Percentiles rank a stretch among this genome's conserved stretches.
These are phyloP conservation scores for Catenaria anguillulae DNA, from an alignment of 371 early-diverging fungal species.

Conservation along the genomic window DNA sequence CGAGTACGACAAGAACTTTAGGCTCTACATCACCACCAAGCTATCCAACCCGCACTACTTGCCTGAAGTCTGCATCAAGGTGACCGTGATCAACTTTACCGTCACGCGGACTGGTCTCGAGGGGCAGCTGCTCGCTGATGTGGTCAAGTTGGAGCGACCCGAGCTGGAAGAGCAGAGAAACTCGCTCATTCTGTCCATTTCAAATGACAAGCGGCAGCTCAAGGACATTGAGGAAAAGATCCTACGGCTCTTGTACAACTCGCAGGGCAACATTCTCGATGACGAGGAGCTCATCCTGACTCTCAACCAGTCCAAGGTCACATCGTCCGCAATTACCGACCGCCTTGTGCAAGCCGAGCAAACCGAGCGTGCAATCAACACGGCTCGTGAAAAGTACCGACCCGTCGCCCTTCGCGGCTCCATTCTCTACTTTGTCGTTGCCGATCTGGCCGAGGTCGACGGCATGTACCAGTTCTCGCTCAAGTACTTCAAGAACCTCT, in stretches of 20 bases:
- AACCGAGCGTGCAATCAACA: slow-evolving; percentile 39
- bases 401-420: slow-evolving; percentile 37
- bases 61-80: slow-evolving; percentile 37
- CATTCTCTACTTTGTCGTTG: slow-evolving; percentile 42
- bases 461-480: slow-evolving; percentile 47
- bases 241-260: slow-evolving; percentile 35
- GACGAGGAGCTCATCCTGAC: slow-evolving; percentile 44
- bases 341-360: slow-evolving; percentile 36
- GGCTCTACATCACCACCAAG: slow-evolving; percentile 39
- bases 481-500: slow-evolving; percentile 40
- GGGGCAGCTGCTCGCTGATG: slow-evolving; percentile 38
- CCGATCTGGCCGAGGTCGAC: slow-evolving; percentile 35
- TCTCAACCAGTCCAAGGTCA: slow-evolving; percentile 37
- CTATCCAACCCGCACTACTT: slow-evolving; percentile 41
- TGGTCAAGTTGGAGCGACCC: slow-evolving; percentile 39
- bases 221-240: slow-evolving; percentile 47
- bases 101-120: slow-evolving; percentile 38
- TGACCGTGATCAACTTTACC: slow-evolving; percentile 40
- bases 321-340: slow-evolving; percentile 36
- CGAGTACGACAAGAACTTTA: slow-evolving; percentile 39
- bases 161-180: slow-evolving; percentile 41
- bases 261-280: slow-evolving; percentile 44
- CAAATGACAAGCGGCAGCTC: slow-evolving; percentile 38
- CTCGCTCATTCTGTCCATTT: slow-evolving; percentile 34
- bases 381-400: slow-evolving; percentile 33